Conservation (phyloP, 164 flowering plant genomes). For the Akebia trifoliata region DNA sequence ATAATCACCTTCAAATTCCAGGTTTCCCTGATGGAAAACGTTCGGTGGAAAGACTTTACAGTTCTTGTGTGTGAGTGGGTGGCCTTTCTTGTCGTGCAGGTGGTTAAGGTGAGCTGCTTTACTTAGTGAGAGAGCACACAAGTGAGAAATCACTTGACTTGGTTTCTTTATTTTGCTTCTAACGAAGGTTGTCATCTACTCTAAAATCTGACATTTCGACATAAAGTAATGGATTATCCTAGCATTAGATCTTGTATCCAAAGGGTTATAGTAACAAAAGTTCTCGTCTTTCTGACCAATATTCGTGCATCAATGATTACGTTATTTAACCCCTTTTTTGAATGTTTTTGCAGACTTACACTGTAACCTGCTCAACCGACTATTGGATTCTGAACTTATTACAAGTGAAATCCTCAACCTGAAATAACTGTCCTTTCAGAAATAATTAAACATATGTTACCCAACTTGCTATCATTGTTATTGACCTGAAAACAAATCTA, state of each 20-base stretch:
- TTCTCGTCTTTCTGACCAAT: no score
- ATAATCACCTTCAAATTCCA: slow-evolving; percentile 18
- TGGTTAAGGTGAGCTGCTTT: slow-evolving; percentile 39
- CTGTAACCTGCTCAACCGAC: slow-evolving; percentile 43
- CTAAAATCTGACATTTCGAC: background rate
- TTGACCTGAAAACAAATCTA: background rate
- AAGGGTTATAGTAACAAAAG: background rate
- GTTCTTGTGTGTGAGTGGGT: slow-evolving; percentile 64
- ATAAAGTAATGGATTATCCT: background rate
- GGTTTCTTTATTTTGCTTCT: background rate
- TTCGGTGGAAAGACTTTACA: slow-evolving; percentile 54
- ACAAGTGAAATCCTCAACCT: slow-evolving; percentile 37
- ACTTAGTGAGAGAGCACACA: background rate
- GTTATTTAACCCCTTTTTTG: no score
- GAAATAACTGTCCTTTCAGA: background rate
- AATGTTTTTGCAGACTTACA: slow-evolving; percentile 43
- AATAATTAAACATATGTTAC: no score
- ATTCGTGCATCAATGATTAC: no score
- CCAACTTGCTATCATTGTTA: no score
- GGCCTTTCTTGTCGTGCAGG: slow-evolving; percentile 56
- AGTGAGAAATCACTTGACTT: background rate
- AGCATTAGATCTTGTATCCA: background rate
- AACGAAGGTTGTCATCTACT: background rate
- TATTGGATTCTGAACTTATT: slow-evolving; percentile 61
- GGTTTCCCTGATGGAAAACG: slow-evolving; percentile 46